phyloP scores from a whole-genome alignment of 768 basidiomycete species.

The Leccinum subgranulosum region DNA sequence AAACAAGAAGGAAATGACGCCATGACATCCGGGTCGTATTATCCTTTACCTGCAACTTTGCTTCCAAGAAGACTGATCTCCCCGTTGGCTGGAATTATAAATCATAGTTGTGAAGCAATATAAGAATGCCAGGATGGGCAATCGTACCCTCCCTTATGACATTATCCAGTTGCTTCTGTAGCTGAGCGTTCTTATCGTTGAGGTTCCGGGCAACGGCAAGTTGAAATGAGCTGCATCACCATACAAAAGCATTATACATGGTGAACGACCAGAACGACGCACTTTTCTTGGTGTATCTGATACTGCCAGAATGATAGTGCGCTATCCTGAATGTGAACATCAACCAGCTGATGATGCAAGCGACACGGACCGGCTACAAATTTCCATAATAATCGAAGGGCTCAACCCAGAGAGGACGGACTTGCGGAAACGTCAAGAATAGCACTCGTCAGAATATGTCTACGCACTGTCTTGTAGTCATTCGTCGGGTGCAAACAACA shows the following conservation, averaged over 20 bases:
- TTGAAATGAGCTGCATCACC: conserved; percentile 55
- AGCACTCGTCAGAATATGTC: conserved; percentile 16
- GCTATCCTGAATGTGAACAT: conserved; percentile 33
- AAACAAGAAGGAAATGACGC: conserved; percentile 3
- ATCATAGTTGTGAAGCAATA: background rate
- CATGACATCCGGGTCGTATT: background rate
- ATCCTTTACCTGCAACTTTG: conserved; percentile 56
- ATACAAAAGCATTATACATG: background rate
- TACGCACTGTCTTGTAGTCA: conserved; percentile 84
- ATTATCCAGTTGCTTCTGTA: conserved; percentile 83
- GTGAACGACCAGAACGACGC: conserved; percentile 7
- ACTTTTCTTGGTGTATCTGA: conserved; percentile 86
- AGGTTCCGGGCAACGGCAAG: conserved; percentile 78
- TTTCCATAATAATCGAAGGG: conserved; percentile 74
- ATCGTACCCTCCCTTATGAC: conserved; percentile 75
- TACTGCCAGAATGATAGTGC: conserved; percentile 92
- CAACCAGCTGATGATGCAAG: background rate
- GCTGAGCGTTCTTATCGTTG: conserved; percentile 77
- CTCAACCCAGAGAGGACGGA: conserved; percentile 81
- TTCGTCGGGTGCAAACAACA: conserved; percentile 84
- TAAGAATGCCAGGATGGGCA: background rate
- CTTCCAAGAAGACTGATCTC: conserved; percentile 68
- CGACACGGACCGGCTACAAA: conserved; percentile 64
- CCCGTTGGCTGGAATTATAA: conserved; percentile 55
- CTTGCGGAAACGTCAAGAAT: conserved; percentile 35